Base-by-base conservation (phyloP, 352 stramenopile genomes). In the Plasmopara muralis region DNA sequence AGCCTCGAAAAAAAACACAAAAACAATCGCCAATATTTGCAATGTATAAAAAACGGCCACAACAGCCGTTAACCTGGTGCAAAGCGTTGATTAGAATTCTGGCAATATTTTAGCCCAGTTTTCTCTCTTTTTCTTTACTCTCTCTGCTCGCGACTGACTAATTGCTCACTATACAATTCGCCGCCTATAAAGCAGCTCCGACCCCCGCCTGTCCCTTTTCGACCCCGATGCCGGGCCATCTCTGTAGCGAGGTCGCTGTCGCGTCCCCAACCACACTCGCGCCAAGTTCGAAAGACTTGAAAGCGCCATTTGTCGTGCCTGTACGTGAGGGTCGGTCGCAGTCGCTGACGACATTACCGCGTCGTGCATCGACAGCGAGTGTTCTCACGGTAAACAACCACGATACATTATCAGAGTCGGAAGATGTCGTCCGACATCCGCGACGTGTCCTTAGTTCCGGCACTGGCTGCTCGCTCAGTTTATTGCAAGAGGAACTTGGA, bases 401-500 rank as follows among this genome's bases (percentile, higher is more conserved):
- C 25, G 52, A 53, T 6, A 55, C 40, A 3, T 65, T 62, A 15
- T 62, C 46, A 12, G 52, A 72, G 48, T 52, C 68, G 16, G 62
- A 72, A 9, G 51, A 69, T 47, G 18, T 50, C 37, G 33, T 44
- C 4, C 57, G 63, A 0, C 48, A 64, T 43, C 55, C 68, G 16
- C 72, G 76, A 4, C 76, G 78, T 38, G 66, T 75, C 30, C 75
- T 85, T 53, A 87, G 74, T 50, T 79, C 73, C 16, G 76, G 81
- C 40, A 65, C 68, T 20, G 47, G 59, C 37, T 61, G 53, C 14
- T 68, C 62, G 10, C 60, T 81, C 20, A 89, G 78, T 53, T 61
- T 89, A 28, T 48, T 89, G 33, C 78, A 89, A 40, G 55, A 86
- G 42, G 78, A 89, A 57, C 78, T 89, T 15, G 78, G 78, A n/a